These are phyloP conservation scores for Mrakia hoshinonis DNA, from an alignment of 768 basidiomycete species.

Conservation along the genomic window DNA sequence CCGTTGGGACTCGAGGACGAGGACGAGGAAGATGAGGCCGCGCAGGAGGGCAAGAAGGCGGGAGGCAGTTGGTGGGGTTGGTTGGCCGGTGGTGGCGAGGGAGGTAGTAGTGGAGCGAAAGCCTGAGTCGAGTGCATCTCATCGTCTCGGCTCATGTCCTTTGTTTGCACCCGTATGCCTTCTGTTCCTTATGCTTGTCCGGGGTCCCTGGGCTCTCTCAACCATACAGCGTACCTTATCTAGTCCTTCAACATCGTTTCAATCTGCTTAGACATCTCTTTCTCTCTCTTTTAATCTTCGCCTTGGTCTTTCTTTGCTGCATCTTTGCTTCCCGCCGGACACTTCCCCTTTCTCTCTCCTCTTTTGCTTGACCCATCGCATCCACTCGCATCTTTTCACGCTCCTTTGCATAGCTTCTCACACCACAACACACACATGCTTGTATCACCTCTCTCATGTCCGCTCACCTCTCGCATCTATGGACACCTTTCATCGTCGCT, in stretches of 20 bases:
- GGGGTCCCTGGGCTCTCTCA: not conserved
- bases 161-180: not conserved
- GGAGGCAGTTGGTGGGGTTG: slow-evolving; percentile 18
- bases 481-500: too few relatives aligned
- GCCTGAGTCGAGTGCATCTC: not conserved
- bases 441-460: too few relatives aligned
- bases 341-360: not conserved
- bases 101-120: not conserved
- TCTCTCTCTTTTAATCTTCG: slow-evolving; percentile 1
- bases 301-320: not conserved
- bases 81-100: not conserved
- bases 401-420: too few relatives aligned
- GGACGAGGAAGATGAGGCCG: slow-evolving; percentile 1
- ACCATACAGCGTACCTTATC: not conserved
- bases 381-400: too few relatives aligned
- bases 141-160: not conserved
- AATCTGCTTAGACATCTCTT: not conserved
- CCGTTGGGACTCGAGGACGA: not conserved
- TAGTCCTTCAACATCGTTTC: not conserved
- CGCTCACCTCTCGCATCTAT: too few relatives aligned
- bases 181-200: too few relatives aligned
- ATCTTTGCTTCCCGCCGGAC: not conserved
- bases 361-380: not conserved
- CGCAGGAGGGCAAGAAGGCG: not conserved
- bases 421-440: too few relatives aligned